Conservation (phyloP, 2,329 filamentous ascomycete genomes). For the Periconia sp. region DNA sequence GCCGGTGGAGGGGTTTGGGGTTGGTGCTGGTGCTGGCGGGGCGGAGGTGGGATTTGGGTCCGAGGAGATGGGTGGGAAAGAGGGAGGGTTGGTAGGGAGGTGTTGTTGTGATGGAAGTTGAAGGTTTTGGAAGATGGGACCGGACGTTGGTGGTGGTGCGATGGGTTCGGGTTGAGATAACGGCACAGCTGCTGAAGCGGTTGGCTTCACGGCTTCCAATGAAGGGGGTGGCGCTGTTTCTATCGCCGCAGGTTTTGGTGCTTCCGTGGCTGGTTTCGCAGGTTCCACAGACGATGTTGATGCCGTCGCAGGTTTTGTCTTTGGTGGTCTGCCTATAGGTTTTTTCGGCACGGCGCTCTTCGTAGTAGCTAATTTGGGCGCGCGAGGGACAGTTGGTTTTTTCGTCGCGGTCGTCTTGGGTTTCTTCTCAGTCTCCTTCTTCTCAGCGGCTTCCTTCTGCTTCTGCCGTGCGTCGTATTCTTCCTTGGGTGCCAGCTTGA, state of each 20-base stretch:
- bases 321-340: constrained; percentile 25
- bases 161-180: constrained; percentile 34
- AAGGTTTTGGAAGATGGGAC: constrained; percentile 8
- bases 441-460: constrained; percentile 47
- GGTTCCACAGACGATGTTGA: constrained; percentile 1
- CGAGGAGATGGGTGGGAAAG: not conserved
- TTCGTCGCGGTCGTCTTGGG: constrained; percentile 14
- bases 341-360: constrained; percentile 26
- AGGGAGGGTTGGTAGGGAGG: not conserved
- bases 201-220: constrained; percentile 28
- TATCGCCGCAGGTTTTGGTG: constrained; percentile 33
- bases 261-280: constrained; percentile 24
- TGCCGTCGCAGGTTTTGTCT: constrained; percentile 5
- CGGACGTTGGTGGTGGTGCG: constrained; percentile 13
- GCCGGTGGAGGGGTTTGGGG: constrained; percentile 30
- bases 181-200: constrained; percentile 20
- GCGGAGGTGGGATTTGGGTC: constrained; percentile 2
- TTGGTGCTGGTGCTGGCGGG: constrained; percentile 20
- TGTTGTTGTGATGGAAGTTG: not conserved
- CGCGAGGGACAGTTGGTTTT: constrained; percentile 24
- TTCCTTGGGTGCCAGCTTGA: constrained; percentile 60
- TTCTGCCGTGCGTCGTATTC: constrained; percentile 58
- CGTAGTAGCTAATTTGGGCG: constrained; percentile 9
- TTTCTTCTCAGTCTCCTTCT: constrained; percentile 36
- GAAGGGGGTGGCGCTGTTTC: constrained; percentile 40